Base-by-base conservation (phyloP, 805 yeast genomes). In the Cyberlindnera maritima region DNA sequence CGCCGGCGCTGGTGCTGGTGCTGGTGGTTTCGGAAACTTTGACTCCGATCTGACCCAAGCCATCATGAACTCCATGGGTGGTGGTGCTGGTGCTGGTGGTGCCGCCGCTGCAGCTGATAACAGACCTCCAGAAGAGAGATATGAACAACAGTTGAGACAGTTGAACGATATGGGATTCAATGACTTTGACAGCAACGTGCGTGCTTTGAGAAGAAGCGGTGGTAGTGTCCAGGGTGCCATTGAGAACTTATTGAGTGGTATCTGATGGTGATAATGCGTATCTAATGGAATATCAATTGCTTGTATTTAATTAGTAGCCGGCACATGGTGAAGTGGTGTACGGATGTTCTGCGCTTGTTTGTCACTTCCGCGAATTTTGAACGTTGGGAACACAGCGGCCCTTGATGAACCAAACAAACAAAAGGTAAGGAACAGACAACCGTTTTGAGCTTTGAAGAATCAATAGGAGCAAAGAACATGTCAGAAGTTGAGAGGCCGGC, bases 181-280 rank as follows among this genome's bases (percentile, higher is more conserved):
- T 56, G 97, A 92, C 56, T 92, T 92, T 63, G 98, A 92, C 56
- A 77, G 88, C 56, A 94, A 94, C 62, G 90, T 94, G 20, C 83
- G 81, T 25, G 98, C 98, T 2, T 76, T 94, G 59, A 81, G 97
- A 71, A 81, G 98, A 69, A 81, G 92, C 46, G 99, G 99, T 29
- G 99, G 99, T 9, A 88, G 91, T 53, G 97, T 92, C 21, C 97
- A 92, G 69, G 97, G 97, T 39, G 99, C 99, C 11, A 75, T 92
- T 43, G 97, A 92, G 66, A 87, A 88, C 44, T 71, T 91, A 57
- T 75, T 91, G 48, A 85, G 76, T 51, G 87, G 86, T 23, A 41
- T 50, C 20, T 41, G 25, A 40, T 36, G 13, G 25, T 21, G 25
- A 21, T n/a, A n/a, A n/a, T n/a, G n/a, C n/a, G n/a, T n/a, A n/a